Evolutionary conservation across 2,329 filamentous ascomycete species (phyloP).

Genomic region (Rutstroemia sp.): DNA sequence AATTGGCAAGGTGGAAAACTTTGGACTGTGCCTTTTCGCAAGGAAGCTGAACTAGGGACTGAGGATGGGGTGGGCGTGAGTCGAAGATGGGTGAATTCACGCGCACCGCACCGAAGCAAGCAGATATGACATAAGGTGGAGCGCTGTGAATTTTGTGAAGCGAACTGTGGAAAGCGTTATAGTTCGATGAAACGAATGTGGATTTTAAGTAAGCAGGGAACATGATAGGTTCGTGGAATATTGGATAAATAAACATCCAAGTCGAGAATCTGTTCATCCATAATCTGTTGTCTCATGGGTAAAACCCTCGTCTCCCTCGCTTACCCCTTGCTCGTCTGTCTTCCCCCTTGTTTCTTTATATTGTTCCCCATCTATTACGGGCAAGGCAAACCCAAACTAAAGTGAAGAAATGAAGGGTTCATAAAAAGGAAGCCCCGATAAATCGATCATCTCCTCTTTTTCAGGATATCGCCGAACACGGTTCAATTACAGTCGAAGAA

Average conservation of each 20-base stretch:
- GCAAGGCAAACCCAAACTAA: too few relatives aligned
- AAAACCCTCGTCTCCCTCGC: not conserved
- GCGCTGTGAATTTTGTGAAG: not conserved
- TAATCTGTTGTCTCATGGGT: not conserved
- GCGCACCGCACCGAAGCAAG: not conserved
- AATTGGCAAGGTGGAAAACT: not conserved
- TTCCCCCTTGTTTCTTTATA: not conserved
- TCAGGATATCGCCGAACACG: too few relatives aligned
- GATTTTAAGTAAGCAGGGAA: not conserved
- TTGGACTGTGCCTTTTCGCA: conserved; percentile 5
- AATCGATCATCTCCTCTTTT: too few relatives aligned
- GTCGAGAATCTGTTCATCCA: not conserved
- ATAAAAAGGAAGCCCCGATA: too few relatives aligned
- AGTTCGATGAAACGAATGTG: not conserved
- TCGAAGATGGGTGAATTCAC: not conserved
- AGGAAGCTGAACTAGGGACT: not conserved
- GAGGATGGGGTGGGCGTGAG: not conserved
- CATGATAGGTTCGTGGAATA: not conserved
- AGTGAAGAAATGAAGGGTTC: too few relatives aligned
- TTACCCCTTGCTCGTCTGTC: not conserved
- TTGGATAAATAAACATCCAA: not conserved
- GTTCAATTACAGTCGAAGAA: too few relatives aligned
- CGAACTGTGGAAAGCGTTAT: not conserved
- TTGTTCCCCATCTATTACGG: too few relatives aligned
- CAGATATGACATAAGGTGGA: not conserved